Conservation (phyloP, 2,329 filamentous ascomycete species). For the Claviceps pusilla region DNA sequence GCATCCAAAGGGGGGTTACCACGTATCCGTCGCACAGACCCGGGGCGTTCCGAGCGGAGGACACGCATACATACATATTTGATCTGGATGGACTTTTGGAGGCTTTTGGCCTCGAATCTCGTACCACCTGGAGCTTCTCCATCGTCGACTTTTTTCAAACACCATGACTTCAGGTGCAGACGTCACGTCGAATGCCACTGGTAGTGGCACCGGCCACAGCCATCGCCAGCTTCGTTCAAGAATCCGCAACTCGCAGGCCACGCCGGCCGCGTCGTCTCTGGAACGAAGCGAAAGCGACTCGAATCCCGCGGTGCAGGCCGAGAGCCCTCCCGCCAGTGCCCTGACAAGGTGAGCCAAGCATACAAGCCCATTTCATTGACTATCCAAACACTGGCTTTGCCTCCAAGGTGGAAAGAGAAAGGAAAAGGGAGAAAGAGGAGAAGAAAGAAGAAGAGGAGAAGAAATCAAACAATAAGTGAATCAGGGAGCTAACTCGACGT, state of each 20-base stretch:
- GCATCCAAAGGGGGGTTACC: too few species aligned
- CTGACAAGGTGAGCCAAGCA: constrained; percentile 27
- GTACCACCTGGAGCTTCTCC: not conserved
- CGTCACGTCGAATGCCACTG: constrained; percentile 9
- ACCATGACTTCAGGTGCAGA: constrained; percentile 17
- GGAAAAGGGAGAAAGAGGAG: too few species aligned
- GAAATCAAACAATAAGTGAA: not conserved
- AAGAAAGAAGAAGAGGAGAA: not conserved
- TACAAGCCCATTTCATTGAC: too few species aligned
- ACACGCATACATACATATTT: too few species aligned
- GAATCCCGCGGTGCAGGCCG: constrained; percentile 16
- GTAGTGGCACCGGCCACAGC: constrained; percentile 8
- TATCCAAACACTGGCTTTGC: too few species aligned
- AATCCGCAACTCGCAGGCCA: constrained; percentile 35
- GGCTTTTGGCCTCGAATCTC: too few species aligned
- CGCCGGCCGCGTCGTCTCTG: constrained; percentile 23
- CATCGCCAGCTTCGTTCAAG: constrained; percentile 34
- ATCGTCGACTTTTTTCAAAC: not conserved
- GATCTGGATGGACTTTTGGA: too few species aligned
- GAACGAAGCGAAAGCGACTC: constrained; percentile 21
- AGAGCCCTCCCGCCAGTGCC: constrained; percentile 24
- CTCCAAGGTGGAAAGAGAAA: not conserved
- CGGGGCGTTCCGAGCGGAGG: too few species aligned
- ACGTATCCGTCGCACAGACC: too few species aligned
- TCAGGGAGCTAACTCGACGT: not conserved